Base-by-base conservation (phyloP, 345 rosid genomes). In the Eutrema heterophyllum region DNA sequence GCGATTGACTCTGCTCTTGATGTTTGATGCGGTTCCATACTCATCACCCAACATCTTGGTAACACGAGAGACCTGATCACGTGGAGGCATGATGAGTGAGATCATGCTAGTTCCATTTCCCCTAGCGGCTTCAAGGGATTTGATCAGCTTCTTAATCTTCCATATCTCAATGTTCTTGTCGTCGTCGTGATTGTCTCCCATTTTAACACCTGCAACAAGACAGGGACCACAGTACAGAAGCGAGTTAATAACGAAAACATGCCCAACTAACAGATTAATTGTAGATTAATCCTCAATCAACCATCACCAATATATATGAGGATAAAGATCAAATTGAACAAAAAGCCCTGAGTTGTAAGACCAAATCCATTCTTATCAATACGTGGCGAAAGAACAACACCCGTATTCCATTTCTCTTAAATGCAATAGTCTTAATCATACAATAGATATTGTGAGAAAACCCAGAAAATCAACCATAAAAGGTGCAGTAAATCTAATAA, bases 81-180 rank as follows among this genome's bases (percentile, higher is more conserved):
- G 81, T 0, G 84, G 84, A 51, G 80, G 74, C 76, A 83, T 71
- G 27, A 81, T 73, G 36, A 79, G 81, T 44, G 86, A 78, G 43
- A 83, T 79, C 84, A 83, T 70, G 65, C 82, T 81, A 1, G 84
- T 79, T 8, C 84, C 86, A 35, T 81, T 77, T 3, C 86, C 86
- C 58, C 79, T 76, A 4, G 82, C 83, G 15, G 80, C 71, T 45
- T 76, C 84, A 43, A 83, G 64, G 21, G 80, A 73, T 49, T 81
- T 79, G 52, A 81, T 83, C 64, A 83, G 48, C 54, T 70, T 83
- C 63, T 81, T 81, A 33, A 83, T 78, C 67, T 81, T 83, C 84
- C 84, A 78, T 40, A 78, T 78, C 68, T 81, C 84, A 46, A 79
- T 78, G 56, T 79, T 81, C 78, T 73, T 63, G 39, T 81, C 82